Evolutionary conservation across 768 basidiomycete species (phyloP).

Genomic region (Suillus fuscotomentosus): DNA sequence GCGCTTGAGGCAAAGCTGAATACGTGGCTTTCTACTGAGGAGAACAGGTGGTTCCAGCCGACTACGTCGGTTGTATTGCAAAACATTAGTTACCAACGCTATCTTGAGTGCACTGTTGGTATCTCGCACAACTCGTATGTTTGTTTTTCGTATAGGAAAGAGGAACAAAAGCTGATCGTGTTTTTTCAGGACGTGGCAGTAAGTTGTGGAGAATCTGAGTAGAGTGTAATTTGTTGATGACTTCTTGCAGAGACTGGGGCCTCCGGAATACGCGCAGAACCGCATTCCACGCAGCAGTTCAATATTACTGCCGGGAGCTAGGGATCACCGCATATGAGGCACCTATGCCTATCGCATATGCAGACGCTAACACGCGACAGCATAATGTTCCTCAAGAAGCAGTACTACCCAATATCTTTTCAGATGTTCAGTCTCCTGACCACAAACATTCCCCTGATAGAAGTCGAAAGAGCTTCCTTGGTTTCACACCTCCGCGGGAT

Average conservation of each 20-base stretch:
- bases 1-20: slow-evolving; percentile 65
- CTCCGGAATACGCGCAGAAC: slow-evolving; percentile 61
- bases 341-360: slow-evolving; percentile 57
- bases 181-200: slow-evolving; percentile 33
- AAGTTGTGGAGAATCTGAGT: slow-evolving; percentile 12
- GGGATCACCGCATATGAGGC: slow-evolving; percentile 63
- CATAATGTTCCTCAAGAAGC: slow-evolving; percentile 5
- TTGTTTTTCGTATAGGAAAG: neutral
- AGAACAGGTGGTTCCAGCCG: slow-evolving; percentile 77
- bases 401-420: slow-evolving; percentile 20
- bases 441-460: slow-evolving; percentile 16
- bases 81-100: slow-evolving; percentile 62
- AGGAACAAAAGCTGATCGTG: neutral
- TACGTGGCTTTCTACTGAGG: slow-evolving; percentile 75
- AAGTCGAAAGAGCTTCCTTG: slow-evolving; percentile 21
- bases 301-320: slow-evolving; percentile 68
- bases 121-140: slow-evolving; percentile 54
- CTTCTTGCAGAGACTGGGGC: slow-evolving; percentile 51
- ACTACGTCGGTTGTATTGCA: slow-evolving; percentile 63
- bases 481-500: slow-evolving; percentile 28
- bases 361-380: slow-evolving; percentile 21
- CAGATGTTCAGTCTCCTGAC: slow-evolving; percentile 50
- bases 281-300: slow-evolving; percentile 77
- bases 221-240: slow-evolving; percentile 10
- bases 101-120: slow-evolving; percentile 66